phyloP scores from a whole-genome alignment of 75 land plant genomes.

The Selaginella tamariscina region DNA sequence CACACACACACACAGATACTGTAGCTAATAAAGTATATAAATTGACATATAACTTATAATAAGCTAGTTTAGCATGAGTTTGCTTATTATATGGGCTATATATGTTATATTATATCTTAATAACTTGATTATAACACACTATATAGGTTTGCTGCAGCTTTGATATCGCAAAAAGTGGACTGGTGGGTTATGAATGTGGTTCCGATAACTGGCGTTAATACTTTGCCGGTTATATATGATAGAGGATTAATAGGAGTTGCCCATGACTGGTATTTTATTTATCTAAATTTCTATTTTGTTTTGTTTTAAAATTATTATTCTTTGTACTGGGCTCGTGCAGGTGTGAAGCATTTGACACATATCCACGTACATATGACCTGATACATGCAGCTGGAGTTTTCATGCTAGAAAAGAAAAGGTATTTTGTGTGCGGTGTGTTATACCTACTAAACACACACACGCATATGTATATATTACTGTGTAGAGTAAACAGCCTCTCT shows the following conservation, averaged over 20 bases:
- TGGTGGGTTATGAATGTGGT: conserved; percentile 93
- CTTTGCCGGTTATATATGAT: conserved; percentile 77
- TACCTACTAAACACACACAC: neutral
- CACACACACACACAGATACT: no score
- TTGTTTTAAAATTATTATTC: no score
- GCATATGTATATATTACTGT: no score
- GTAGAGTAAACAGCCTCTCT: no score
- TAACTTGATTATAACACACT: no score
- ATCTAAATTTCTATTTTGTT: no score
- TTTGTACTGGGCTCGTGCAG: conserved; percentile 24
- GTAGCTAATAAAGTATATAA: no score
- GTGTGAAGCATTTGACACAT: conserved; percentile 93
- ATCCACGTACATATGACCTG: conserved; percentile 87
- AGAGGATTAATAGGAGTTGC: conserved; percentile 68
- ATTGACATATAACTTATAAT: no score
- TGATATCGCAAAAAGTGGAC: conserved; percentile 36
- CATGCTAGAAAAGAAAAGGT: conserved; percentile 59
- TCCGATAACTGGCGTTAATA: conserved; percentile 64
- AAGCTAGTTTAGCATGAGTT: no score
- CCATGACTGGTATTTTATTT: conserved; percentile 74
- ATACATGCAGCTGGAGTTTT: conserved; percentile 73
- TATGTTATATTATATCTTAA: neutral
- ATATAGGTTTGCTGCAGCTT: conserved; percentile 79
- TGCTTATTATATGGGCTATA: neutral
- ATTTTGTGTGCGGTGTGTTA: neutral